Evolutionary conservation across 257 asterid species (phyloP).

Genomic region (Catharanthus roseus): DNA sequence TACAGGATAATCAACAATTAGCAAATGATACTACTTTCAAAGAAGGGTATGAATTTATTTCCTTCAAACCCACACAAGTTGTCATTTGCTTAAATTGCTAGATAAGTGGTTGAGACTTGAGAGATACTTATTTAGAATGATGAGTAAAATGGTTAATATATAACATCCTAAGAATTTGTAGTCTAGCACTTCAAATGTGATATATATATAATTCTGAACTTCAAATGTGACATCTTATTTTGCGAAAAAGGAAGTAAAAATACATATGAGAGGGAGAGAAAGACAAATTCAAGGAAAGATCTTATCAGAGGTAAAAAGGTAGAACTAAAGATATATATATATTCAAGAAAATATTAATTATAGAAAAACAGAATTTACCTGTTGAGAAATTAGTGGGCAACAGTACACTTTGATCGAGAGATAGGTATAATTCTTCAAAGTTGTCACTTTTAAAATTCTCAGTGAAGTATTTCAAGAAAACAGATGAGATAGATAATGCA

Average conservation of each 20-base stretch:
- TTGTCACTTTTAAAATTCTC: constrained; percentile 66
- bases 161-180: no score
- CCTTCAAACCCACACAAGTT: background rate
- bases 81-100: background rate
- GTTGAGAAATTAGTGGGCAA: constrained; percentile 47
- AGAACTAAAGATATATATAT: background rate
- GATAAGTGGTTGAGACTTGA: no score
- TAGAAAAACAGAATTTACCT: constrained; percentile 42
- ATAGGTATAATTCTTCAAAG: constrained; percentile 70
- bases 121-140: no score
- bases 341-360: background rate
- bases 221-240: no score
- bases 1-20: background rate
- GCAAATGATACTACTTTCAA: background rate
- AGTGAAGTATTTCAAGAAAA: constrained; percentile 75
- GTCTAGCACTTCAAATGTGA: no score
- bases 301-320: background rate
- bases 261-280: background rate
- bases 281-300: no score
- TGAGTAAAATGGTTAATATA: no score
- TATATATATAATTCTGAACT: no score
- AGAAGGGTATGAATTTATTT: background rate
- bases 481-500: constrained; percentile 74
- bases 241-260: no score
- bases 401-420: constrained; percentile 63